Percentiles rank a stretch among this genome's conserved stretches.
Evolutionary conservation across 352 stramenopile genomes (phyloP).

Genomic region (Globisporangium iwayamae): DNA sequence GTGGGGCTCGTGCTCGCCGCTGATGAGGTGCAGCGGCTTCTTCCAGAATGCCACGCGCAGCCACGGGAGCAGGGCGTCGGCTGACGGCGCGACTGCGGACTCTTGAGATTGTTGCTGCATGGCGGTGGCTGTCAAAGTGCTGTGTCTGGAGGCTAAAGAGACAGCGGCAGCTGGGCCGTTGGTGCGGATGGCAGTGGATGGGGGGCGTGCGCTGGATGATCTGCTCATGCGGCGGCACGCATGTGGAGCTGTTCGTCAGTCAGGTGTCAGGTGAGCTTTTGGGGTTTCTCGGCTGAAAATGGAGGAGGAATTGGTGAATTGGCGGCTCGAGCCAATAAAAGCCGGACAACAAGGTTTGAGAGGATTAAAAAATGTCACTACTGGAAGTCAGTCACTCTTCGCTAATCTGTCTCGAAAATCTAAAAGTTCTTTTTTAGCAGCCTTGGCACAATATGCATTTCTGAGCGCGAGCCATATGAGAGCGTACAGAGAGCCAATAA

Average conservation of each 20-base stretch:
- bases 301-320: too few relatives aligned
- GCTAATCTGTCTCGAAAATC: too few relatives aligned
- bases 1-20: conserved; percentile 12
- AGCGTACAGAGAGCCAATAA: too few relatives aligned
- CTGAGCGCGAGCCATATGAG: too few relatives aligned
- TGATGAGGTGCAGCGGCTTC: conserved; percentile 58
- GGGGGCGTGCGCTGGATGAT: conserved; percentile 1
- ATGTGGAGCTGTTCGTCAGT: conserved; percentile 4
- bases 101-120: not conserved
- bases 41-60: conserved; percentile 69
- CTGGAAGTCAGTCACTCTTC: too few relatives aligned
- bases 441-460: too few relatives aligned
- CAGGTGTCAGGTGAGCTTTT: too few relatives aligned
- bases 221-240: conserved; percentile 10
- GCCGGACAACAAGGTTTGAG: too few relatives aligned
- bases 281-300: too few relatives aligned
- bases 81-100: not conserved
- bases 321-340: too few relatives aligned
- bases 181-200: not conserved
- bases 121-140: not conserved
- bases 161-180: not conserved
- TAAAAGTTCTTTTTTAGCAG: too few relatives aligned
- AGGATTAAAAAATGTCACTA: too few relatives aligned
- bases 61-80: conserved; percentile 14
- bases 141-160: not conserved